Base-by-base conservation (phyloP, 2,329 filamentous ascomycete genomes). In the Pyrenophora tritici-repentis region DNA sequence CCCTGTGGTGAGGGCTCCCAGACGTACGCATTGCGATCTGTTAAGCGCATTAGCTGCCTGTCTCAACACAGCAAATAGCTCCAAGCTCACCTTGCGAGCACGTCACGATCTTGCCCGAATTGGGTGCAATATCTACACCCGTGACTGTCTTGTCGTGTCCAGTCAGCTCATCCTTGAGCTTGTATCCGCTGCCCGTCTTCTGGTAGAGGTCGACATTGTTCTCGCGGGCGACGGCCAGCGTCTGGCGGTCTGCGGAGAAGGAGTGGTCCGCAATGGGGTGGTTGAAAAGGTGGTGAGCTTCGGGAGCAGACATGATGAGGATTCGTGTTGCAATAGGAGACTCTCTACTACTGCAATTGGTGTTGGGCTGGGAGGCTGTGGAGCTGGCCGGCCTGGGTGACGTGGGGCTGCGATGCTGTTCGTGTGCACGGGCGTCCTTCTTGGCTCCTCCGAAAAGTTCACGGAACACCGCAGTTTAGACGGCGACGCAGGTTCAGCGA, bases 71-170 rank as follows among this genome's bases (percentile, higher is more conserved):
- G 5, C 17, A 40, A 6, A 29, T 14, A 41, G 36, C 42, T 20
- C 13, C 33, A 9, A 39, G 29, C 78, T 46, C 65, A 93, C 91
- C 91, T 79, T 99, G 94, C 18, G 93, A 97, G 79, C 93, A 99
- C 47, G 94, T 96, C 31, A 99, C 94, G 67, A 99, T 99, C 71
- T 91, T 90, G 50, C 94, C 93, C 61, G 86, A 93, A 56, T 85
- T 85, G 14, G 91, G 90, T 2, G 94, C 93, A 78, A 99, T 96
- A 70, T 99, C 94, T 18, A 99, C 91, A 65, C 94, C 88, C 1
- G 94, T 99, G 43, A 99, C 90, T 1, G 87, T 92, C 81, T 99
- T 99, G 75, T 99, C 95, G 70, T 99, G 94, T 37, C 92, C 94
- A 71, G 92, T 94, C 53, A 99, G 82, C 78, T 97, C 91, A 74